Base-by-base conservation (phyloP, 2,329 filamentous ascomycete genomes). In the Herpotrichia juniperi region DNA sequence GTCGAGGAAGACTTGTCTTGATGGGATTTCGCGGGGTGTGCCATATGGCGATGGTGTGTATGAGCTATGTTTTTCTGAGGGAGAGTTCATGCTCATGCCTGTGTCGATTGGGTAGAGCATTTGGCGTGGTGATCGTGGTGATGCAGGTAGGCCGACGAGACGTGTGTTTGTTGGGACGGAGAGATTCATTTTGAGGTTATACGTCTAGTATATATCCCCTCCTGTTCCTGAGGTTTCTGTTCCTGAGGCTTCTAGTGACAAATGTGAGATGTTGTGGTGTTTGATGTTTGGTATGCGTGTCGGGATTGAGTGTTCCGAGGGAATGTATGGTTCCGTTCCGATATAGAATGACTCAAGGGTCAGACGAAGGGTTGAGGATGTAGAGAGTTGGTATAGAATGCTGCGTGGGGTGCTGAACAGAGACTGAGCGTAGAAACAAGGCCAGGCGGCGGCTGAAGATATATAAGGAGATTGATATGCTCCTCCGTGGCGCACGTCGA, bases 401-500 rank as follows among this genome's bases (percentile, higher is more conserved):
- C 40, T 40, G 26, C 40, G 19, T 43, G 17, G 14, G 14, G 5
- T 26, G 39, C 10, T 16, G 39, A 9, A 14, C 12, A 28, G 24
- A 31, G 25, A 35, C 37, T 25, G 31, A 25, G 31, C 32, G 22
- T 22, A 21, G 21, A 22, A 22, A 7, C 16, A 21, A 21, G 26
- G 44, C 21, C 34, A 31, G 47, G 50, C 45, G 46, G 50, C 1
- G 55, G 28, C 51, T 30, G 4, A 49, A 46, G 17, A 64, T 59
- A 12, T 62, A 51, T 48, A 66, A 21, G 63, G 57, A 37, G 53
- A 54, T 2, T 68, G 57, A 48, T 24, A 54, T 61, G 31, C 52
- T 56, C 42, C 53, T 59, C 50, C 64, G 58, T 42, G 67, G 63
- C 16, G 64, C 46, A 46, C 24, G 64, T 25, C 37, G 37, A 40